Evolutionary conservation across 202 grass and related monocot genomes (phyloP), one percentile per base, ranked within the genome.

Genomic region (Eragrostis tef): DNA sequence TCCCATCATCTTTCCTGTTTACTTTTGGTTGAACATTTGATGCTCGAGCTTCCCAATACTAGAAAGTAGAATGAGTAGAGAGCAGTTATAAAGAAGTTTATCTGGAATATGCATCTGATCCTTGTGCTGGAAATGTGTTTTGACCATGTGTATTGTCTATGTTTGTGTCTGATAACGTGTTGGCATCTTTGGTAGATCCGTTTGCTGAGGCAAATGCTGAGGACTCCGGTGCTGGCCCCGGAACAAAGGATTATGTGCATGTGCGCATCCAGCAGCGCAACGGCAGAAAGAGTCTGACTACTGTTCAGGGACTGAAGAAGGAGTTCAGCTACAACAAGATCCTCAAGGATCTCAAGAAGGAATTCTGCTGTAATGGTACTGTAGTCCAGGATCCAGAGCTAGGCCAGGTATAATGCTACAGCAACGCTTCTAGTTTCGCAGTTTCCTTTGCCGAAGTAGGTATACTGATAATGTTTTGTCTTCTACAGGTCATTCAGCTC

Each of bases 181-280:
- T 24, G 43, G 56, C 12, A 4, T 61, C 1, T 29, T 56, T 24
- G 0, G 22, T 54, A 97, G 94, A 97, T 83, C 94, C 94, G 29
- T 97, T 97, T 94, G 90, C 94, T 16, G 91, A 94, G 88, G 94
- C 94, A 94, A 97, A 97, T 97, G 91, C 94, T 92, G 91, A 94
- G 81, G 91, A 97, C 84, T 90, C 96, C 10, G 81, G 92, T 64
- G 89, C 94, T 60, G 84, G 80, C 3, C 85, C 96, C 11, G 94
- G 91, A 80, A 71, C 92, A 68, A 94, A 97, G 84, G 94, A 94
- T 86, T 97, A 97, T 89, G 94, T 97, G 81, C 94, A 97, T 86
- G 90, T 97, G 88, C 94, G 94, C 74, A 90, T 92, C 89, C 94
- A 97, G 86, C 94, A 97, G 77, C 88, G 94, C 50, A 97, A 97